Evolutionary conservation across 352 stramenopile genomes (phyloP).

Genomic region (Phytophthora kernoviae): DNA sequence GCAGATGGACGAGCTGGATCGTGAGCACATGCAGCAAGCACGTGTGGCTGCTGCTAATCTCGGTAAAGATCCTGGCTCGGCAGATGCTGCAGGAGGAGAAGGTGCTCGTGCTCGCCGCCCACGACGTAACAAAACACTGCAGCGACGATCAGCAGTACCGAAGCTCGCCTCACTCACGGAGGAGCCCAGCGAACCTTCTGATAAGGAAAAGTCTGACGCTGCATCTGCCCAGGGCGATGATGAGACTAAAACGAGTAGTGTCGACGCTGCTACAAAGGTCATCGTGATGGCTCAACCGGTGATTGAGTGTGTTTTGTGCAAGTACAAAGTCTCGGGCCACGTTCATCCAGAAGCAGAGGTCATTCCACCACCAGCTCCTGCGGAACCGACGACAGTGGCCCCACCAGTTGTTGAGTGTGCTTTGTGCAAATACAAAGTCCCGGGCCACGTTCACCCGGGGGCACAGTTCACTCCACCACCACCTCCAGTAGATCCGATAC

Average conservation of each 20-base stretch:
- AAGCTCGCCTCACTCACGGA: constrained; percentile 51
- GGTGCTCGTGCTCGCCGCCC: constrained; percentile 16
- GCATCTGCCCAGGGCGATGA: background rate
- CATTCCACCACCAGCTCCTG: constrained; percentile 15
- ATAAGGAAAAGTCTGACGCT: constrained; percentile 10
- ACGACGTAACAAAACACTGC: constrained; percentile 50
- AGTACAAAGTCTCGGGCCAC: constrained; percentile 66
- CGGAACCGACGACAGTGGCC: constrained; percentile 4
- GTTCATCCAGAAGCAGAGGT: constrained; percentile 34
- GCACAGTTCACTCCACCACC: constrained; percentile 6
- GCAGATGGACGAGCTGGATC: constrained; percentile 36
- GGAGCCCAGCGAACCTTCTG: constrained; percentile 34
- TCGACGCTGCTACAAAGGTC: background rate
- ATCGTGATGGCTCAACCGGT: constrained; percentile 12
- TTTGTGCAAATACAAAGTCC: constrained; percentile 68
- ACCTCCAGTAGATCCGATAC: constrained; percentile 12
- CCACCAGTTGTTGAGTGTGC: constrained; percentile 37
- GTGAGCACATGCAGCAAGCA: constrained; percentile 46
- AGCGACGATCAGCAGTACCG: constrained; percentile 40
- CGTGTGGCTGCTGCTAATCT: constrained; percentile 36
- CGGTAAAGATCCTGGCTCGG: constrained; percentile 19
- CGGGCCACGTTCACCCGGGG: constrained; percentile 53
- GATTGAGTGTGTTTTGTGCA: constrained; percentile 54
- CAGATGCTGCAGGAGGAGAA: background rate
- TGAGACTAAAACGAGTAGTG: constrained; percentile 2